Evolutionary conservation across 208 protist genomes (phyloP), one percentile per base, ranked within the genome.

Genomic region (Leptomonas seymouri): DNA sequence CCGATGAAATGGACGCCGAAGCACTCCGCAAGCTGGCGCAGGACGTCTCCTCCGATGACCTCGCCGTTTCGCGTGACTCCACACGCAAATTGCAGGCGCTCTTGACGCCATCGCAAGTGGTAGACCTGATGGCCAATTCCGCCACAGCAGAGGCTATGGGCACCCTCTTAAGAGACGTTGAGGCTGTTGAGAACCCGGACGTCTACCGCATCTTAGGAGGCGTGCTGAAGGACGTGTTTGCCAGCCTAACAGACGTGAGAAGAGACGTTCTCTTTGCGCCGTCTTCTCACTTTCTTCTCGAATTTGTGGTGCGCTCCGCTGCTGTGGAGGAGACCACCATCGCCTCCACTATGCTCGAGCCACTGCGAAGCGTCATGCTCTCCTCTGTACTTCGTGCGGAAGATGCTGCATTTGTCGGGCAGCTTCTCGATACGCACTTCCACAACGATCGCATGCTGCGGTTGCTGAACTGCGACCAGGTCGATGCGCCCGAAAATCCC

Each of bases 391-490:
- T 31, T 20, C 25, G 44, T 14, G 1, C 41, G 21, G 60, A 23
- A 21, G 50, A 54, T 3, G 77, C 76, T 9, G 71, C 62, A 5
- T 16, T 54, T 23, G 34, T 90, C 6, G 82, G 82, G 15, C 51
- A 55, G 8, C 46, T 87, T 28, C 44, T 91, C 20, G 78, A 86
- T 21, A 46, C 59, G 6, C 44, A 63, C 20, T 75, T 94, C 21
- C 64, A 67, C 44, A 84, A 65, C 48, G 86, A 91, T 39, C 59
- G 66, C 18, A 58, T 93, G 18, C 79, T 94, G 36, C 81, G 91
- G 0, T 77, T 93, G 11, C 88, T 96, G 71, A 81, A 93, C 71
- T 88, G 83, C 65, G 82, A 94, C 39, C 51, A 67, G 0, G 63
- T 80, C 1, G 82, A 90, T 44, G 69, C 77, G 0, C 64, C 44